phyloP scores from a whole-genome alignment of 78 protist species.

The Pigoraptor vietnamica region DNA sequence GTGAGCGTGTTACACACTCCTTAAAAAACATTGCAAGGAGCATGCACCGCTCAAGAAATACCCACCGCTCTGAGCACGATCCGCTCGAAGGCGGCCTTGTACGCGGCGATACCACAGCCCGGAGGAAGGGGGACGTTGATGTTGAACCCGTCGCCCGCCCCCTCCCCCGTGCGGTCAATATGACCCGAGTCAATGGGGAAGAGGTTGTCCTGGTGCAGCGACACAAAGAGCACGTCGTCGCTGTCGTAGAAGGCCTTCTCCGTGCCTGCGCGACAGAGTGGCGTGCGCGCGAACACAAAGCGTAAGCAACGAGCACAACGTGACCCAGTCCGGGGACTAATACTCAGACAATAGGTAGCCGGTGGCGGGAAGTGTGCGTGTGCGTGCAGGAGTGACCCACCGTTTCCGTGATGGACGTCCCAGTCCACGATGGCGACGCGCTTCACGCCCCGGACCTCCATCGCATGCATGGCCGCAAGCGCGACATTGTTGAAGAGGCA shows the following conservation, averaged over 20 bases:
- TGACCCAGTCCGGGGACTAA: too few species aligned
- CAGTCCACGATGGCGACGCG: slow-evolving; percentile 44
- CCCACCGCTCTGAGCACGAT: slow-evolving; percentile 36
- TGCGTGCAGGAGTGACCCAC: too few species aligned
- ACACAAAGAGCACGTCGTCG: background rate
- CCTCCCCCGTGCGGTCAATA: slow-evolving; percentile 27
- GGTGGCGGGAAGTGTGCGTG: too few species aligned
- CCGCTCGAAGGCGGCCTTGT: slow-evolving; percentile 29
- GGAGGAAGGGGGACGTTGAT: slow-evolving; percentile 13
- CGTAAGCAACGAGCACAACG: too few species aligned
- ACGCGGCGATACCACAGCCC: slow-evolving; percentile 15
- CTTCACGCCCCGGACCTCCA: background rate
- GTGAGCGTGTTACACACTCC: too few species aligned
- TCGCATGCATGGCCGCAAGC: slow-evolving; percentile 17
- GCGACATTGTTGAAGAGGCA: slow-evolving; percentile 45
- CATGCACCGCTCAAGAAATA: too few species aligned
- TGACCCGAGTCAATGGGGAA: slow-evolving; percentile 30
- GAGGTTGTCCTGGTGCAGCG: slow-evolving; percentile 35
- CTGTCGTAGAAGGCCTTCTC: slow-evolving; percentile 19
- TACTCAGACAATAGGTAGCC: too few species aligned
- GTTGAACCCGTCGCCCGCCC: slow-evolving; percentile 52
- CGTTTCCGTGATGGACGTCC: slow-evolving; percentile 47
- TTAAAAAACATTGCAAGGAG: too few species aligned
- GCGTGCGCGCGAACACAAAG: too few species aligned
- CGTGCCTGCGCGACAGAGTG: too few species aligned